Evolutionary conservation across 192 early-diverging fungal species (phyloP).

Genomic region (Rhizophagus sp.): DNA sequence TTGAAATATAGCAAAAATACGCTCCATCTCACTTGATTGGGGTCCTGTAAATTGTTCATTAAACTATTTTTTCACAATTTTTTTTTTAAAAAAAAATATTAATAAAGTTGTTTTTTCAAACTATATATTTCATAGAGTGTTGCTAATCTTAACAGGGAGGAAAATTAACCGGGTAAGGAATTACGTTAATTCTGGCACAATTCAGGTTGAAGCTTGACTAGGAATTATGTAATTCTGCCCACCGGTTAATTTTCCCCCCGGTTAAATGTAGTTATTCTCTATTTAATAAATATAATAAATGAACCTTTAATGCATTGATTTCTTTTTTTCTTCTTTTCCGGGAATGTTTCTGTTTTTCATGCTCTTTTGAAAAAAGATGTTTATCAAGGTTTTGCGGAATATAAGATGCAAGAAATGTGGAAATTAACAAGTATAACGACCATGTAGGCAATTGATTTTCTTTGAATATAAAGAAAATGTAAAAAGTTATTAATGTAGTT

Average conservation of each 20-base stretch:
- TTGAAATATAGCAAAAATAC: constrained; percentile 2
- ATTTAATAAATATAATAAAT: not conserved
- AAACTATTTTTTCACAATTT: not conserved
- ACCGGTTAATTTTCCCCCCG: too few relatives aligned
- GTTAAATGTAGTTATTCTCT: too few relatives aligned
- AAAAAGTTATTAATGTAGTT: not conserved
- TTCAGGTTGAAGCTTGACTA: too few relatives aligned
- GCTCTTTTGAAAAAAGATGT: not conserved
- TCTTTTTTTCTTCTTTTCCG: not conserved
- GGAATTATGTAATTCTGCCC: too few relatives aligned
- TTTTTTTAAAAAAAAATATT: not conserved
- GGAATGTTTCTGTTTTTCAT: not conserved
- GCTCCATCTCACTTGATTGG: not conserved
- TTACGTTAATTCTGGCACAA: too few relatives aligned
- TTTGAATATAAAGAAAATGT: not conserved
- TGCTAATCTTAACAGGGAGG: too few relatives aligned
- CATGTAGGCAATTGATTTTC: constrained; percentile 6
- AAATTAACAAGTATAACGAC: constrained; percentile 6
- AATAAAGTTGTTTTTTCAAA: not conserved
- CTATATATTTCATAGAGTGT: not conserved
- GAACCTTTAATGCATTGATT: not conserved
- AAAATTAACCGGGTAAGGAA: too few relatives aligned
- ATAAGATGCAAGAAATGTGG: not conserved
- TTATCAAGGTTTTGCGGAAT: constrained; percentile 4
- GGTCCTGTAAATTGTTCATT: not conserved